These are phyloP conservation scores for Zygoascus flipseniorum DNA, from an alignment of 805 yeast genomes.

Conservation along the genomic window DNA sequence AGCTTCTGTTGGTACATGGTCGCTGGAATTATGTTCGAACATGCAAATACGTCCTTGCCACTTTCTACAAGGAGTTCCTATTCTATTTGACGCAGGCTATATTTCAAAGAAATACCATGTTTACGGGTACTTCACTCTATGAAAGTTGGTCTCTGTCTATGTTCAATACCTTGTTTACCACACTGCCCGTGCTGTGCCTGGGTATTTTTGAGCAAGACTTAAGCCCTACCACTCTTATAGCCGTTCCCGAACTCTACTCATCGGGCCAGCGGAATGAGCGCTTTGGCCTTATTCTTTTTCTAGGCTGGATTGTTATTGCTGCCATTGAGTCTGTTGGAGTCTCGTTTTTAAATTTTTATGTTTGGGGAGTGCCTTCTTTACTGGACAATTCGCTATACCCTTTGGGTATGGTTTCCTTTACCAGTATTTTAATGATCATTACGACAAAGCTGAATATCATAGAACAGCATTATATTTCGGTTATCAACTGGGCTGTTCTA, in stretches of 20 bases:
- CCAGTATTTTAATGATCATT: conserved; percentile 63
- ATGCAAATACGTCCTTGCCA: conserved; percentile 81
- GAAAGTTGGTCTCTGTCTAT: conserved; percentile 95
- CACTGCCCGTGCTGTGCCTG: conserved; percentile 79
- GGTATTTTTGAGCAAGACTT: conserved; percentile 96
- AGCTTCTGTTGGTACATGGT: conserved; percentile 86
- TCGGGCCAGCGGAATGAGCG: conserved; percentile 67
- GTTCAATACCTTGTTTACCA: conserved; percentile 94
- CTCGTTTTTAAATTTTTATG: conserved; percentile 54
- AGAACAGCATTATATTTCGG: conserved; percentile 65
- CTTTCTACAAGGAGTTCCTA: conserved; percentile 88
- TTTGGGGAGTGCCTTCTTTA: conserved; percentile 63
- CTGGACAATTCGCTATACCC: conserved; percentile 75
- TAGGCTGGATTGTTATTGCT: conserved; percentile 73
- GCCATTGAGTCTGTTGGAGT: conserved; percentile 62
- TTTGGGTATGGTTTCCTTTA: conserved; percentile 65
- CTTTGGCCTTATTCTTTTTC: conserved; percentile 61
- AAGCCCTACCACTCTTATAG: conserved; percentile 76
- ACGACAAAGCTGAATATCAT: conserved; percentile 71
- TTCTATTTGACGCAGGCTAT: conserved; percentile 85
- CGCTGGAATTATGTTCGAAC: conserved; percentile 91
- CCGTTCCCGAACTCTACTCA: conserved; percentile 83
- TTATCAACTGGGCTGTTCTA: conserved; percentile 58
- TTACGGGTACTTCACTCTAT: conserved; percentile 87
- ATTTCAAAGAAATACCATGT: conserved; percentile 77